Conservation (phyloP, 2,329 filamentous ascomycete species). For the Neonectria coccinea region DNA sequence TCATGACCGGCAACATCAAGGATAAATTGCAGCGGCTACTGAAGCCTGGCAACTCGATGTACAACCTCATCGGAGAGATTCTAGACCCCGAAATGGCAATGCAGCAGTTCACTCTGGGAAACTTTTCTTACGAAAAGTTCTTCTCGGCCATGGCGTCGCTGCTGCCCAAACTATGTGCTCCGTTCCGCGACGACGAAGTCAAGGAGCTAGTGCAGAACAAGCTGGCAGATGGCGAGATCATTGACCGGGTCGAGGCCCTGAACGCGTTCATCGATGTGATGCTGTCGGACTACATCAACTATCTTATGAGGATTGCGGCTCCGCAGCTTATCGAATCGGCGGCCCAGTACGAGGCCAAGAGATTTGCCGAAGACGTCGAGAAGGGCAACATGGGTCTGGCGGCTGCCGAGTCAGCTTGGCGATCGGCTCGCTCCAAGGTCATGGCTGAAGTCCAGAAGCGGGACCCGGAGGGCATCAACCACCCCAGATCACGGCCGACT, state of each 20-base stretch:
- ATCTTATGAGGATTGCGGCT: conserved; percentile 77
- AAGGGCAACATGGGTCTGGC: conserved; percentile 65
- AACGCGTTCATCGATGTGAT: conserved; percentile 82
- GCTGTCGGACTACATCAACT: conserved; percentile 86
- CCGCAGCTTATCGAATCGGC: conserved; percentile 79
- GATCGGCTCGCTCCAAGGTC: conserved; percentile 71
- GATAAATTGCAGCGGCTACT: conserved; percentile 79
- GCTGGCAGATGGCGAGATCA: conserved; percentile 71
- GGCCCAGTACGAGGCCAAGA: conserved; percentile 78
- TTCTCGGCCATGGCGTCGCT: conserved; percentile 81
- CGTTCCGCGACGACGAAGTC: conserved; percentile 81
- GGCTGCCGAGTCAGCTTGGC: conserved; percentile 75
- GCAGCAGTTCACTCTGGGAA: conserved; percentile 75
- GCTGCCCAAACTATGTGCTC: conserved; percentile 83
- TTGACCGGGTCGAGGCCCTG: conserved; percentile 80
- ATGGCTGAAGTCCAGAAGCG: conserved; percentile 73
- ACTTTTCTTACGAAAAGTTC: conserved; percentile 85
- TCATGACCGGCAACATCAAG: conserved; percentile 77
- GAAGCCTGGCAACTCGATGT: conserved; percentile 77
- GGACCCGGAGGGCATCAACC: conserved; percentile 75
- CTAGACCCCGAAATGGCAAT: conserved; percentile 79
- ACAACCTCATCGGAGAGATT: conserved; percentile 79
- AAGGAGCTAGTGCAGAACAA: conserved; percentile 74
- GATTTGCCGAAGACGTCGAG: conserved; percentile 75
- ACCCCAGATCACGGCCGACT: conserved; percentile 71